A percentile compares a stretch with the other conserved stretches of the same genome.
phyloP scores from a whole-genome alignment of 2,329 filamentous ascomycete genomes.

The Ophiostoma australiae region DNA sequence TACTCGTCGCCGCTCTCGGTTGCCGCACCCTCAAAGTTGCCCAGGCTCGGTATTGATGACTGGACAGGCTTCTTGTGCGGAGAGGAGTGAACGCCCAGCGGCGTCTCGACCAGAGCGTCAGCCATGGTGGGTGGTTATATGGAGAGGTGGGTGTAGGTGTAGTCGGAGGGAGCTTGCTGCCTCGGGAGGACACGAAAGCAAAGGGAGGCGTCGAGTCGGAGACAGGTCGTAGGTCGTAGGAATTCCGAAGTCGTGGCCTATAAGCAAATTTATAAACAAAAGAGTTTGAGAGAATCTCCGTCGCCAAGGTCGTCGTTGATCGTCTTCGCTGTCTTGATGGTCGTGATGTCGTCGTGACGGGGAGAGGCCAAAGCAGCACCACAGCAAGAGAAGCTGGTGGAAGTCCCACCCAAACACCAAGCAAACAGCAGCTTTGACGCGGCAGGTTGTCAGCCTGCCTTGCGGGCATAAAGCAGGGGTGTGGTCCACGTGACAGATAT shows the following conservation, averaged over 20 bases:
- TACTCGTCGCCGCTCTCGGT: slow-evolving; percentile 88
- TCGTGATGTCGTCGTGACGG: slow-evolving; percentile 14
- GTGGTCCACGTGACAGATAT: background rate
- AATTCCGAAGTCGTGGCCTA: background rate
- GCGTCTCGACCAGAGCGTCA: slow-evolving; percentile 79
- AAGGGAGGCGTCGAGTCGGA: background rate
- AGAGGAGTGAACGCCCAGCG: slow-evolving; percentile 60
- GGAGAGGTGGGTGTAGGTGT: background rate
- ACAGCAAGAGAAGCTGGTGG: slow-evolving; percentile 19
- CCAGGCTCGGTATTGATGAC: slow-evolving; percentile 81
- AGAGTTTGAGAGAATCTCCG: background rate
- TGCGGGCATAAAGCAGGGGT: background rate
- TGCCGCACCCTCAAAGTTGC: slow-evolving; percentile 78
- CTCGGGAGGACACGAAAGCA: slow-evolving; percentile 3
- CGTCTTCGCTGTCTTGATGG: background rate
- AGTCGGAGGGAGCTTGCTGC: slow-evolving; percentile 9
- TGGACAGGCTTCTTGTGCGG: slow-evolving; percentile 77
- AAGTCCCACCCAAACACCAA: slow-evolving; percentile 16
- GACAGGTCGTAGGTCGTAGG: background rate
- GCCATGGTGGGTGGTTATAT: slow-evolving; percentile 57
- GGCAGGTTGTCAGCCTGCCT: slow-evolving; percentile 25
- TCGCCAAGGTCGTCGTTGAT: slow-evolving; percentile 1
- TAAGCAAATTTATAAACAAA: background rate
- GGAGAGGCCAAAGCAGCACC: slow-evolving; percentile 8
- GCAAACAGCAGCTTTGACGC: slow-evolving; percentile 21